These are phyloP conservation scores for Prunus davidiana DNA, from an alignment of 306 rosid genomes.

Conservation along the genomic window DNA sequence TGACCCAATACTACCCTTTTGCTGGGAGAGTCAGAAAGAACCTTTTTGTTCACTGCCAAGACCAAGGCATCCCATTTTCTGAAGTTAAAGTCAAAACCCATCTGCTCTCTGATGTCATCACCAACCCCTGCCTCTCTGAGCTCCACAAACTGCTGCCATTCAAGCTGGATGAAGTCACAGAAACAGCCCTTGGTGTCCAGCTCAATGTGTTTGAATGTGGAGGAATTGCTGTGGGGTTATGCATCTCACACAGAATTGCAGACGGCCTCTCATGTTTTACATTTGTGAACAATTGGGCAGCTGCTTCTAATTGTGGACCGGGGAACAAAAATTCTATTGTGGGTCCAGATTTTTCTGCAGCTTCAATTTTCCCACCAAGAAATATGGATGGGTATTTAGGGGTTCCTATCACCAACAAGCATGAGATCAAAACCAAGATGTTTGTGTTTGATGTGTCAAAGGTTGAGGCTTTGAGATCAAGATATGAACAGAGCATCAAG, in stretches of 20 bases:
- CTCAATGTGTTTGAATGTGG: slow-evolving; percentile 48
- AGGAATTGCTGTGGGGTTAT: slow-evolving; percentile 45
- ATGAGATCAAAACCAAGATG: slow-evolving; percentile 35
- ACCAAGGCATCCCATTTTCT: slow-evolving; percentile 40
- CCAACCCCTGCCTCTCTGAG: slow-evolving; percentile 32
- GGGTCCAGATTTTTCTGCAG: slow-evolving; percentile 37
- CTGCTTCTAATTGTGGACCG: slow-evolving; percentile 8
- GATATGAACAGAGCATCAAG: neutral
- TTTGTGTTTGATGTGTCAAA: slow-evolving; percentile 36
- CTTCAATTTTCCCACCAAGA: slow-evolving; percentile 46
- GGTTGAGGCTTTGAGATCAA: slow-evolving; percentile 38
- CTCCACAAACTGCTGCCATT: slow-evolving; percentile 48
- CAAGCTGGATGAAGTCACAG: slow-evolving; percentile 27
- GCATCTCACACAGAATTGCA: slow-evolving; percentile 49
- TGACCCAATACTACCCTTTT: slow-evolving; percentile 39
- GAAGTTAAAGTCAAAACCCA: slow-evolving; percentile 33
- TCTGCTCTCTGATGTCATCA: slow-evolving; percentile 26
- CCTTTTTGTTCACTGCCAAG: slow-evolving; percentile 38
- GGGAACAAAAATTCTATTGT: slow-evolving; percentile 1
- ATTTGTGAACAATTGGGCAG: slow-evolving; percentile 43
- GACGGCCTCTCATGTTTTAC: slow-evolving; percentile 40
- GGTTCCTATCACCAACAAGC: slow-evolving; percentile 16
- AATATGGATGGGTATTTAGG: slow-evolving; percentile 25
- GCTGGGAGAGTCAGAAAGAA: slow-evolving; percentile 36
- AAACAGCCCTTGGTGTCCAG: slow-evolving; percentile 43